Evolutionary conservation across 1,284 basidiomycete genomes (phyloP), one percentile per base, ranked within the genome.

Genomic region (Hypsizygus ulmarius): DNA sequence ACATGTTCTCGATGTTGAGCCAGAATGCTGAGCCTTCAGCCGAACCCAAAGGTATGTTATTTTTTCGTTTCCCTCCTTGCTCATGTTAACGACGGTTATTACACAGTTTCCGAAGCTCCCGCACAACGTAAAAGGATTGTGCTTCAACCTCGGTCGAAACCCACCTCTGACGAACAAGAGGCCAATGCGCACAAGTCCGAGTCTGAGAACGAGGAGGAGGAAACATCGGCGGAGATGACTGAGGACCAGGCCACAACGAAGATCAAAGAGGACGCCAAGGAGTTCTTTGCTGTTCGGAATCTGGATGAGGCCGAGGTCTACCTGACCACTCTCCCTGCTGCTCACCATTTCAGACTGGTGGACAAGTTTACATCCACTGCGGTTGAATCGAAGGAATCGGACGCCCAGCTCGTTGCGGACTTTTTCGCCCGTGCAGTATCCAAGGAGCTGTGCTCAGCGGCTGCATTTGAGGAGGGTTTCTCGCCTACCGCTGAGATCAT

Each of bases 241-340:
- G 87, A 86, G 56, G 82, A 74, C 7, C 82, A 85, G 7, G 88
- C 84, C 34, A 78, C 81, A 71, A 79, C 79, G 65, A 91, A 90
- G 78, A 86, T 97, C 54, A 75, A 72, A 28, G 87, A 92, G 60
- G 89, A 94, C 63, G 72, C 74, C 59, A 87, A 87, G 65, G 87
- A 91, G 66, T 81, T 85, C 65, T 84, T 91, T 63, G 77, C 75
- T 43, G 77, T 89, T 32, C 84, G 87, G 60, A 87, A 87, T 61
- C 65, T 97, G 49, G 80, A 84, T 37, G 94, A 98, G 64, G 95
- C 90, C 18, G 87, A 94, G 53, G 81, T 83, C 45, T 92, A 93
- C 68, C 89, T 96, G 67, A 76, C 79, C 44, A 77, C 73, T 32
- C 77, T 95, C 15, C 82, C 90, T 8, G 61, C 73, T 15, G 74